These are phyloP conservation scores for Coemansia sp. DNA, from an alignment of 192 early-diverging fungal species.

Conservation along the genomic window DNA sequence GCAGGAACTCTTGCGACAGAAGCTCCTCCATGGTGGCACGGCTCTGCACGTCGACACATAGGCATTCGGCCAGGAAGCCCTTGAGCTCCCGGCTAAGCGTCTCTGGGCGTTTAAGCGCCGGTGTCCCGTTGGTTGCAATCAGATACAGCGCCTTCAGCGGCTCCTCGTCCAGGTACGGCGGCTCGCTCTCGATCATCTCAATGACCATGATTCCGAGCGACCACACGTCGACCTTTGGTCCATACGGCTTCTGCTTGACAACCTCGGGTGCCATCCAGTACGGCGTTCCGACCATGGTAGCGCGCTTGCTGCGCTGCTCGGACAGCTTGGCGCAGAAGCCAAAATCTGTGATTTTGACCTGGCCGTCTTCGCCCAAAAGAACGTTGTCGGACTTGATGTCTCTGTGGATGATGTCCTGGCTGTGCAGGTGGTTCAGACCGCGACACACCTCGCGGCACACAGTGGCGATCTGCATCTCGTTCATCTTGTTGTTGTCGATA, in stretches of 20 bases:
- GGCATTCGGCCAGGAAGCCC: slow-evolving; percentile 83
- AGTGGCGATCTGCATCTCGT: slow-evolving; percentile 92
- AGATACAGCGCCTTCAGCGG: slow-evolving; percentile 93
- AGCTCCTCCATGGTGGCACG: slow-evolving; percentile 78
- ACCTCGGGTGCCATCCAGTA: slow-evolving; percentile 91
- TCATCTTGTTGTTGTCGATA: slow-evolving; percentile 91
- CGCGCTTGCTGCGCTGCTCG: slow-evolving; percentile 80
- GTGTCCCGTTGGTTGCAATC: slow-evolving; percentile 96
- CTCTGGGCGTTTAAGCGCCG: slow-evolving; percentile 86
- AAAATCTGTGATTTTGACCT: slow-evolving; percentile 93
- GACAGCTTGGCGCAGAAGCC: slow-evolving; percentile 93
- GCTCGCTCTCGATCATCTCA: slow-evolving; percentile 97
- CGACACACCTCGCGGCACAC: slow-evolving; percentile 84
- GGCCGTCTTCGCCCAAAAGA: slow-evolving; percentile 73
- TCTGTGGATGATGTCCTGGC: slow-evolving; percentile 83
- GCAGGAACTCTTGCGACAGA: slow-evolving; percentile 68
- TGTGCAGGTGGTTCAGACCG: slow-evolving; percentile 80
- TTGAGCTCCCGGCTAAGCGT: slow-evolving; percentile 75
- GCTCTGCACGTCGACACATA: slow-evolving; percentile 86
- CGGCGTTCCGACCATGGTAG: slow-evolving; percentile 87
- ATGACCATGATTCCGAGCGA: slow-evolving; percentile 96
- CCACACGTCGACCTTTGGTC: slow-evolving; percentile 85
- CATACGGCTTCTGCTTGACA: slow-evolving; percentile 80
- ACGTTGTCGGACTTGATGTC: slow-evolving; percentile 93
- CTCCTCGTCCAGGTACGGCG: slow-evolving; percentile 94